Conservation (phyloP, 371 early-diverging fungal genomes). For the Mucor mucedo region DNA sequence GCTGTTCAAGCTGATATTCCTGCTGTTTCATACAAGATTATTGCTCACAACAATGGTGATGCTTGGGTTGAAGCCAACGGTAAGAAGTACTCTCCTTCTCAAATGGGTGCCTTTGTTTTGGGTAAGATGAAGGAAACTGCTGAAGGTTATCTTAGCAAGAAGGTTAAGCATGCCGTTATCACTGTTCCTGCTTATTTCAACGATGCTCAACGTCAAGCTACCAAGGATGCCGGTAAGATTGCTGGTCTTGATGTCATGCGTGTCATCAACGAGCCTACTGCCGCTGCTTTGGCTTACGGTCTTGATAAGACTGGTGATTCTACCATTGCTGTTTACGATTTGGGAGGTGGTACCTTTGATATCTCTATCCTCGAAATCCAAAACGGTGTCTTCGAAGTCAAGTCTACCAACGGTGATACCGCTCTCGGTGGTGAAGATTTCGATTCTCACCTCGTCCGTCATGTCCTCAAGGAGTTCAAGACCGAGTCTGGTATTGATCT, state of each 20-base stretch:
- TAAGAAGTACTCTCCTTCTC: constrained; percentile 94
- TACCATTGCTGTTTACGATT: constrained; percentile 94
- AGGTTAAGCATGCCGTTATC: constrained; percentile 86
- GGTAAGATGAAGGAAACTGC: constrained; percentile 90
- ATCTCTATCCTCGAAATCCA: constrained; percentile 95
- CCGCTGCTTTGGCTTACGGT: constrained; percentile 98
- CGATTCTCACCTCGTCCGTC: constrained; percentile 82
- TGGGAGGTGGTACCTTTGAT: constrained; percentile 99
- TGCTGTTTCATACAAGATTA: constrained; percentile 89
- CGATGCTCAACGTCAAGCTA: constrained; percentile 97
- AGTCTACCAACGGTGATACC: constrained; percentile 93
- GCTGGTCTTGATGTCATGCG: constrained; percentile 95
- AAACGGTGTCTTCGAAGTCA: constrained; percentile 96
- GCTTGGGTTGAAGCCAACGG: constrained; percentile 94
- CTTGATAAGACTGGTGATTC: constrained; percentile 85
- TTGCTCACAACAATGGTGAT: constrained; percentile 91
- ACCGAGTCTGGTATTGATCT: constrained; percentile 81
- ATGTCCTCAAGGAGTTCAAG: constrained; percentile 85
- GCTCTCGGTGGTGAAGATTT: constrained; percentile 99
- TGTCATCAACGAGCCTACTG: constrained; percentile 98
- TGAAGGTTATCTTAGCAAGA: constrained; percentile 83
- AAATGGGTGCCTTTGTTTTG: constrained; percentile 95
- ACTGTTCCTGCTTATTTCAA: constrained; percentile 82
- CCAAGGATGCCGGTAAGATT: constrained; percentile 96
- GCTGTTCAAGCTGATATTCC: constrained; percentile 87